Conservation (phyloP, 805 yeast genomes). For the Yarrowia sp. region DNA sequence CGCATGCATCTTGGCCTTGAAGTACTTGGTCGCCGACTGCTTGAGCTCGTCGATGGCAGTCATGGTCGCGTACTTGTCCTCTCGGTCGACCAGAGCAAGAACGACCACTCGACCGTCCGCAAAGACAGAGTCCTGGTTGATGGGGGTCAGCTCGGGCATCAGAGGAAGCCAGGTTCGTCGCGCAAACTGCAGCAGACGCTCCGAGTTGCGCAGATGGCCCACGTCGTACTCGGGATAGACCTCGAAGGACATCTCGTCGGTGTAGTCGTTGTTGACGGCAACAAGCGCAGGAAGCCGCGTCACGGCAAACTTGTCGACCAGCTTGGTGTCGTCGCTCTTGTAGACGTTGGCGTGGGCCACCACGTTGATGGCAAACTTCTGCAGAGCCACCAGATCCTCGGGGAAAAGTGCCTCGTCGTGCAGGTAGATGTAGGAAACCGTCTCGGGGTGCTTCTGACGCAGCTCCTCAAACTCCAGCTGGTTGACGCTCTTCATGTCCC, state of each 20-base stretch:
- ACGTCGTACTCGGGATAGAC: slow-evolving; percentile 38
- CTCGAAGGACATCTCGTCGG: slow-evolving; percentile 29
- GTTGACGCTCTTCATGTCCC: slow-evolving; percentile 35
- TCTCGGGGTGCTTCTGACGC: slow-evolving; percentile 33
- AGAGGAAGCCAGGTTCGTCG: slow-evolving; percentile 39
- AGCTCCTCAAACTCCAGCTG: slow-evolving; percentile 39
- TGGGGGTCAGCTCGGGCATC: slow-evolving; percentile 41
- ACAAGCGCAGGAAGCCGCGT: slow-evolving; percentile 37
- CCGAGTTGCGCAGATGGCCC: slow-evolving; percentile 38
- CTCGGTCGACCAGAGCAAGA: slow-evolving; percentile 38
- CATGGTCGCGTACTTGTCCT: slow-evolving; percentile 32
- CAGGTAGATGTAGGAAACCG: slow-evolving; percentile 41
- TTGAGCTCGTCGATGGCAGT: slow-evolving; percentile 36
- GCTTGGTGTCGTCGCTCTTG: slow-evolving; percentile 35
- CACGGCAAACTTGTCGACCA: slow-evolving; percentile 36
- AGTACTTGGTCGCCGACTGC: slow-evolving; percentile 34
- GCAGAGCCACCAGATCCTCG: slow-evolving; percentile 44
- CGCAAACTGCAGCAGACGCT: slow-evolving; percentile 37
- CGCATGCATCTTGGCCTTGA: slow-evolving; percentile 14
- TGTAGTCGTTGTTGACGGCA: slow-evolving; percentile 36
- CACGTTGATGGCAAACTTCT: slow-evolving; percentile 37
- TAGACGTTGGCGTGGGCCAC: slow-evolving; percentile 39
- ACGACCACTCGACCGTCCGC: slow-evolving; percentile 36
- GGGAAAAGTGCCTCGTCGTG: slow-evolving; percentile 41
- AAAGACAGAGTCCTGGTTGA: slow-evolving; percentile 38